These are phyloP conservation scores for Moesziomyces sp. DNA, from an alignment of 1,284 basidiomycete genomes.

Conservation along the genomic window DNA sequence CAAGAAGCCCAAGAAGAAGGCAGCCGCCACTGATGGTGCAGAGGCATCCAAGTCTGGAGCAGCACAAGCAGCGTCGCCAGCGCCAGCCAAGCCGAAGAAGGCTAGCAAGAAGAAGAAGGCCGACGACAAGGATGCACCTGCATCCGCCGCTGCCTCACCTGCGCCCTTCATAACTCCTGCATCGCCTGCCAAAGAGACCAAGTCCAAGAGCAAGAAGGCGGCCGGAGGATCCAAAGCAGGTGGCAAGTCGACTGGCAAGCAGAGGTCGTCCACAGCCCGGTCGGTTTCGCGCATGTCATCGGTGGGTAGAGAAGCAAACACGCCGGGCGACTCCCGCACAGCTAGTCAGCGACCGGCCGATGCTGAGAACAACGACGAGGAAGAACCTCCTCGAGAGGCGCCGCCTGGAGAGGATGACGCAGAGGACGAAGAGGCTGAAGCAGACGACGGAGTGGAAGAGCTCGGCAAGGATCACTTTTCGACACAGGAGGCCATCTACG, in stretches of 20 bases:
- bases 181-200: conserved; percentile 17
- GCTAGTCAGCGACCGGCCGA: conserved; percentile 27
- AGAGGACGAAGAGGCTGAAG: conserved; percentile 58
- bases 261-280: conserved; percentile 25
- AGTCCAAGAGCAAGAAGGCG: conserved; percentile 17
- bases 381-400: conserved; percentile 6
- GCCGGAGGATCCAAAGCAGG: conserved; percentile 18
- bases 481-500: conserved; percentile 64
- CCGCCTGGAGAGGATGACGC: conserved; percentile 37
- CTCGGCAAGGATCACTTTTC: conserved; percentile 59
- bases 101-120: conserved; percentile 27
- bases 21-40: conserved; percentile 6
- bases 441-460: conserved; percentile 62
- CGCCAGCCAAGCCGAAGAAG: conserved; percentile 35
- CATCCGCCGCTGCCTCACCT: conserved; percentile 26
- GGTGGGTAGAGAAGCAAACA: conserved; percentile 29
- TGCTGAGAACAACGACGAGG: conserved; percentile 32
- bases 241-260: conserved; percentile 21
- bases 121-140: conserved; percentile 10
- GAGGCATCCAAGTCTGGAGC: conserved; percentile 1
- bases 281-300: conserved; percentile 42
- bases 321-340: conserved; percentile 23
- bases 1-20: conserved; percentile 42
- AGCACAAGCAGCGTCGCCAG: conserved; percentile 4
- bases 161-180: conserved; percentile 32